These are phyloP conservation scores for Cryomyces antarcticus DNA, from an alignment of 495 filamentous ascomycete species.

Conservation along the genomic window DNA sequence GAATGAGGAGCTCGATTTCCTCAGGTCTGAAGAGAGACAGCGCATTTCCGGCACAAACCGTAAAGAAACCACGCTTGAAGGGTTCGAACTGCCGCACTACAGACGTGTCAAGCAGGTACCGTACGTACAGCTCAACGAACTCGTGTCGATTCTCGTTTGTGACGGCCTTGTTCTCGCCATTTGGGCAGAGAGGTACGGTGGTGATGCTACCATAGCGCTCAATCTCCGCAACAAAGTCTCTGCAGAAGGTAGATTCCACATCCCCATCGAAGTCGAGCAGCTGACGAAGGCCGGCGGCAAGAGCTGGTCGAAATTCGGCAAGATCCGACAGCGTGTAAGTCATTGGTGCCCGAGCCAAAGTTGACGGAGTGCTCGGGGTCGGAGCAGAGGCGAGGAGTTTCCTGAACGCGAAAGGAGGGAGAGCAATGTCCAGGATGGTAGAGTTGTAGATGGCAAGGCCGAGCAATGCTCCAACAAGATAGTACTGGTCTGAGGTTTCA, in stretches of 20 bases:
- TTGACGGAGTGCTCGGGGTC: conserved; percentile 23
- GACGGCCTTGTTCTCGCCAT: conserved; percentile 56
- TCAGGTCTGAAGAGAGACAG: conserved; percentile 81
- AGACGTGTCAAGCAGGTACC: conserved; percentile 58
- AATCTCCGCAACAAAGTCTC: conserved; percentile 61
- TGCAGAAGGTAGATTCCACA: conserved; percentile 62
- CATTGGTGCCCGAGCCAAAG: conserved; percentile 31
- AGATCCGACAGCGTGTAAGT: conserved; percentile 67
- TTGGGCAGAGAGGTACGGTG: conserved; percentile 48
- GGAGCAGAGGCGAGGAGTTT: conserved; percentile 64
- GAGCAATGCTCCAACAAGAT: conserved; percentile 71
- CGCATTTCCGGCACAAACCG: conserved; percentile 78
- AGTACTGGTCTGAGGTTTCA: conserved; percentile 87
- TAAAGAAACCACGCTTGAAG: conserved; percentile 89
- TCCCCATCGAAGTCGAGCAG: conserved; percentile 73
- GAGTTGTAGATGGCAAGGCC: conserved; percentile 94
- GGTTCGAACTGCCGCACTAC: conserved; percentile 79
- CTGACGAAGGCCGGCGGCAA: conserved; percentile 57
- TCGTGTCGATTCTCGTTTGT: conserved; percentile 72
- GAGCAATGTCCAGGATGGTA: conserved; percentile 75
- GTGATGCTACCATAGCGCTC: conserved; percentile 57
- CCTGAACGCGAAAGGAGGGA: conserved; percentile 85
- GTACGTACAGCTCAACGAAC: conserved; percentile 76
- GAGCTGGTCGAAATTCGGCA: conserved; percentile 57
- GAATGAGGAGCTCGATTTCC: conserved; percentile 77